A percentile compares a stretch with the other conserved stretches of the same genome.
These are phyloP conservation scores for Xanthoconium stramineum DNA, from an alignment of 768 basidiomycete species.

Conservation along the genomic window DNA sequence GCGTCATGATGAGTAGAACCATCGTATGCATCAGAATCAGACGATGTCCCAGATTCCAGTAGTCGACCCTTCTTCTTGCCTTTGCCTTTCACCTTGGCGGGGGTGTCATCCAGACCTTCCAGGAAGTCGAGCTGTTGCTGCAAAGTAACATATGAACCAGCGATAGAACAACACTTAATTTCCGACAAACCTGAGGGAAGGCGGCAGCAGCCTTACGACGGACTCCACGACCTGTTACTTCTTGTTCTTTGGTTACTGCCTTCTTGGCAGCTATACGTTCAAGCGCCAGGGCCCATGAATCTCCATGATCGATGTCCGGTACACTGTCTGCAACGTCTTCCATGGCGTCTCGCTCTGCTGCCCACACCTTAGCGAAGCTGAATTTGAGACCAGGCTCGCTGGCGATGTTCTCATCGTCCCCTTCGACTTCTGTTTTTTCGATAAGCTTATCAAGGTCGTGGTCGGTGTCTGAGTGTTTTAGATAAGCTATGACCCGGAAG, in stretches of 20 bases:
- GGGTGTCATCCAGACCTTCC: slow-evolving; percentile 36
- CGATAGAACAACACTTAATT: background rate
- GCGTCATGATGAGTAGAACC: slow-evolving; percentile 16
- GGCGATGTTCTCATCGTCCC: slow-evolving; percentile 47
- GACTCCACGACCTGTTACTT: slow-evolving; percentile 67
- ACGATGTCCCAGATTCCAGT: slow-evolving; percentile 31
- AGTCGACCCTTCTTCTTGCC: slow-evolving; percentile 33
- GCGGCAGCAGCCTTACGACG: slow-evolving; percentile 66
- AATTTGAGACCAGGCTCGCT: slow-evolving; percentile 62
- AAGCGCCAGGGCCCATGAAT: slow-evolving; percentile 82
- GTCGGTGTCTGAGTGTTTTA: slow-evolving; percentile 56
- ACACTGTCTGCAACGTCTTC: slow-evolving; percentile 63
- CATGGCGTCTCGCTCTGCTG: slow-evolving; percentile 66
- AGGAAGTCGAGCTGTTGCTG: slow-evolving; percentile 33
- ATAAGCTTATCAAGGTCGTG: slow-evolving; percentile 84
- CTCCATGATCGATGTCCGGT: slow-evolving; percentile 47
- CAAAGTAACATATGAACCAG: slow-evolving; percentile 9
- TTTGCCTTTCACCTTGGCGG: slow-evolving; percentile 36
- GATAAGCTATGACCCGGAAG: background rate
- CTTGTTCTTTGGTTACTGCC: slow-evolving; percentile 41
- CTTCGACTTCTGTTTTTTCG: slow-evolving; percentile 76
- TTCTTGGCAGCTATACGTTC: slow-evolving; percentile 44
- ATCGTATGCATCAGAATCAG: slow-evolving; percentile 41
- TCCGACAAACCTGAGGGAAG: slow-evolving; percentile 34
- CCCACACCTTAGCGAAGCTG: slow-evolving; percentile 91